Evolutionary conservation across 768 basidiomycete genomes (phyloP).

Genomic region (Lactifluus hygrophoroides): DNA sequence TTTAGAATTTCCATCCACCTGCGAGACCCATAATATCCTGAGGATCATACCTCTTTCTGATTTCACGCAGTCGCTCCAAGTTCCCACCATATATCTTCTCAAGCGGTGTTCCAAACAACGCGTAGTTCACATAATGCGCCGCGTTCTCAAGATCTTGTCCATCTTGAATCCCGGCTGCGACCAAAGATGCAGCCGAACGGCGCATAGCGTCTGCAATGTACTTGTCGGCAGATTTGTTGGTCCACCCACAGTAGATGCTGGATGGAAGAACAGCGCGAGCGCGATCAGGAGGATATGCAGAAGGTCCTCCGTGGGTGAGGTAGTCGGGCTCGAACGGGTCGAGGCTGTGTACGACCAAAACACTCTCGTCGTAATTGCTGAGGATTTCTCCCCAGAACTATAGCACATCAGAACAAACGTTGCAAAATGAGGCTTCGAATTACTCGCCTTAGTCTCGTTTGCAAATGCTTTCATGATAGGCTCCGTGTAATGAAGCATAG

Average conservation of each 20-base stretch:
- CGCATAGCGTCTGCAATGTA: background rate
- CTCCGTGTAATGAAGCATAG: background rate
- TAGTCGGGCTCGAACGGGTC: background rate
- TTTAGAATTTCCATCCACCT: constrained; percentile 10
- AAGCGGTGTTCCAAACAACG: background rate
- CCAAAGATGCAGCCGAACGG: background rate
- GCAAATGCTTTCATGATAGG: background rate
- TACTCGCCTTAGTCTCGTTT: constrained; percentile 7
- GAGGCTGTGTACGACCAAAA: background rate
- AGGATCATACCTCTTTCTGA: constrained; percentile 3
- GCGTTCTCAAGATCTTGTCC: background rate
- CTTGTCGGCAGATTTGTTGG: background rate
- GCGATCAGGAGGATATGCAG: constrained; percentile 3
- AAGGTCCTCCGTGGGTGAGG: constrained; percentile 1
- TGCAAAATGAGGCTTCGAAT: no score
- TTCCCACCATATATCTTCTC: constrained; percentile 1
- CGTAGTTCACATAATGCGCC: constrained; percentile 1
- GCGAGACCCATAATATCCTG: constrained; percentile 1
- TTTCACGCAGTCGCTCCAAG: constrained; percentile 1
- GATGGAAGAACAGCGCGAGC: background rate
- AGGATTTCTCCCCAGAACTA: constrained; percentile 3
- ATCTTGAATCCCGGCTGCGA: background rate
- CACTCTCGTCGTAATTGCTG: background rate
- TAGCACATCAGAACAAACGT: background rate
- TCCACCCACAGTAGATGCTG: background rate